A percentile compares a stretch with the other conserved stretches of the same genome.
These are phyloP conservation scores for Fragaria ananassa DNA, from an alignment of 306 rosid genomes.

Conservation along the genomic window DNA sequence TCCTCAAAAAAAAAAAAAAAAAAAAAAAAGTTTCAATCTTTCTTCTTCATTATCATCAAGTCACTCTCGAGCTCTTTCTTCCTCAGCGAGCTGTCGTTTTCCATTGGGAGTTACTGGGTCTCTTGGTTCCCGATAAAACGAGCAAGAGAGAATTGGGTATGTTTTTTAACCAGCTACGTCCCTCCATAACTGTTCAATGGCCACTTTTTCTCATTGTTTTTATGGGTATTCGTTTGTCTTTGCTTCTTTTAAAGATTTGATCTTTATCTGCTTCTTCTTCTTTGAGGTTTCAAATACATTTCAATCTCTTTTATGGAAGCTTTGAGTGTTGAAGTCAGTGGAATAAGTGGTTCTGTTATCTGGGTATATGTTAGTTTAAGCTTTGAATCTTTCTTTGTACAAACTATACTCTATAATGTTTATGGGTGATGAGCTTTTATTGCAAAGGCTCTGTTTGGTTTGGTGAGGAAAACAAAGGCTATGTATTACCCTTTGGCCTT, in stretches of 20 bases:
- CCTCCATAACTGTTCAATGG: not conserved
- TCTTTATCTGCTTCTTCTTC: constrained; percentile 15
- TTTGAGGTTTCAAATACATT: constrained; percentile 12
- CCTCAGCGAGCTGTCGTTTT: constrained; percentile 19
- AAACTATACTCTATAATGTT: not conserved
- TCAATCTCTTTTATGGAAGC: constrained; percentile 4
- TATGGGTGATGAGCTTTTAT: not conserved
- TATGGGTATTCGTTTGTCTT: constrained; percentile 10
- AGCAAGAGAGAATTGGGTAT: constrained; percentile 13
- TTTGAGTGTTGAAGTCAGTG: constrained; percentile 9
- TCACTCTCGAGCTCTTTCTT: constrained; percentile 12
- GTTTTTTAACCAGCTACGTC: constrained; percentile 14
- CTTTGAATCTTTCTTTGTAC: constrained; percentile 11
- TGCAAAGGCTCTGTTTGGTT: constrained; percentile 14
- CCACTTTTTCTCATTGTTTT: not conserved
- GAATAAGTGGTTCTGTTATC: constrained; percentile 25
- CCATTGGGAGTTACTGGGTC: constrained; percentile 24
- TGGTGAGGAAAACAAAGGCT: constrained; percentile 1
- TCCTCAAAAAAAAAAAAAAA: constrained; percentile 9
- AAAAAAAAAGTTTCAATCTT: not conserved
- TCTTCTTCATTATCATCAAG: constrained; percentile 19
- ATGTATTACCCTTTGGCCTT: not conserved
- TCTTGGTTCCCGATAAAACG: constrained; percentile 42
- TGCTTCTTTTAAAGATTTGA: constrained; percentile 3
- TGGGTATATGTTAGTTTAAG: constrained; percentile 31